These are phyloP conservation scores for Adansonia digitata DNA, from an alignment of 345 rosid species.

Conservation along the genomic window DNA sequence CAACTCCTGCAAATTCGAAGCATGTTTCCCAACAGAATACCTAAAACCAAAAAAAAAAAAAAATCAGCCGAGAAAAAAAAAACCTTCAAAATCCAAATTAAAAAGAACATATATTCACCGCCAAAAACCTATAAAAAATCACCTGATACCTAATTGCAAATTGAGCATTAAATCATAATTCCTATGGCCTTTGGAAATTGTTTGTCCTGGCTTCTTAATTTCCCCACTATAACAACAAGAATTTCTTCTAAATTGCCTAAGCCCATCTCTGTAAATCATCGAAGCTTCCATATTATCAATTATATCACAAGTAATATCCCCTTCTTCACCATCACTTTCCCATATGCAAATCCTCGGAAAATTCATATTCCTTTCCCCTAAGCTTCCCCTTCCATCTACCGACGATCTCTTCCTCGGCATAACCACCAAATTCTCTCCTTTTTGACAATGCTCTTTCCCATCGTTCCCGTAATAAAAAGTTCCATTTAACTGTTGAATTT, in stretches of 20 bases:
- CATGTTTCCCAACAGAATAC: conserved; percentile 83
- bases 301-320: conserved; percentile 92
- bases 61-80: background rate
- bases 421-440: conserved; percentile 29
- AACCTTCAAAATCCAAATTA: background rate
- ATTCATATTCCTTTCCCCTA: conserved; percentile 40
- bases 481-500: conserved; percentile 38
- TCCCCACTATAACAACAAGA: conserved; percentile 72
- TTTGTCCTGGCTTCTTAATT: conserved; percentile 85
- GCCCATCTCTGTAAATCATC: conserved; percentile 48
- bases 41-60: conserved; percentile 32
- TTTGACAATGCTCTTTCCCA: conserved; percentile 40
- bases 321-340: conserved; percentile 98
- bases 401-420: too few species aligned
- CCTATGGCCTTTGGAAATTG: conserved; percentile 91
- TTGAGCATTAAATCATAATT: conserved; percentile 95
- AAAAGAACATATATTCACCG: background rate
- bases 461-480: conserved; percentile 34
- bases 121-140: background rate
- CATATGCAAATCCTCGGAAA: conserved; percentile 93
- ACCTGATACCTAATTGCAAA: conserved; percentile 94
- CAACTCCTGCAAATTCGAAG: conserved; percentile 47
- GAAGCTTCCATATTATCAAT: conserved; percentile 75
- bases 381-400: conserved; percentile 63
- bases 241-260: conserved; percentile 59